These are phyloP conservation scores for Mortierella sp. DNA, from an alignment of 371 early-diverging fungal species.

Conservation along the genomic window DNA sequence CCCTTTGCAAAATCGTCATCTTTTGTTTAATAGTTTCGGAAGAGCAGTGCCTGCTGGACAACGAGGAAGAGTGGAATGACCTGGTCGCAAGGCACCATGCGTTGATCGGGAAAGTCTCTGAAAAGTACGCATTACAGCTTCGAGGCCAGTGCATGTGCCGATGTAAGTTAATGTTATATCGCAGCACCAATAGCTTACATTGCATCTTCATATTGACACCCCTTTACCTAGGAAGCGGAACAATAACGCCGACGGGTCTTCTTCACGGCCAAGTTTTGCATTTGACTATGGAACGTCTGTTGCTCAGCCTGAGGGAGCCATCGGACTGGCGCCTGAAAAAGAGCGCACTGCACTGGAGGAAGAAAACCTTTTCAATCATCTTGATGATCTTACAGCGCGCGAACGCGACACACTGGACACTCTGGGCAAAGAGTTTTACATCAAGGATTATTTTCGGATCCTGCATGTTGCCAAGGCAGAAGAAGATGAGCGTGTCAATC, in stretches of 20 bases:
- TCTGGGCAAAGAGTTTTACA: slow-evolving; percentile 23
- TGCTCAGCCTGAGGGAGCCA: slow-evolving; percentile 2
- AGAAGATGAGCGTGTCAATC: slow-evolving; percentile 33
- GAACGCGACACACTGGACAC: slow-evolving; percentile 36
- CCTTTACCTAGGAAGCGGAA: not conserved
- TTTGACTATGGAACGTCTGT: slow-evolving; percentile 41
- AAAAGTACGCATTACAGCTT: slow-evolving; percentile 26
- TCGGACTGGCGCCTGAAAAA: slow-evolving; percentile 7
- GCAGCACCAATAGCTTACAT: not conserved
- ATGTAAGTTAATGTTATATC: not conserved
- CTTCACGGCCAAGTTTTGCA: slow-evolving; percentile 16
- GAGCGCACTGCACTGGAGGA: slow-evolving; percentile 39
- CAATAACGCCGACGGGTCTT: not conserved
- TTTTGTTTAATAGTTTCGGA: slow-evolving; percentile 32
- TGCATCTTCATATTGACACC: not conserved
- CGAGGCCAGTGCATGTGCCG: too few relatives aligned
- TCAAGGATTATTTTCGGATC: slow-evolving; percentile 38
- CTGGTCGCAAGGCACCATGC: slow-evolving; percentile 50
- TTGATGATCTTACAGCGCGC: slow-evolving; percentile 29
- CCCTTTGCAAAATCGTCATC: too few relatives aligned
- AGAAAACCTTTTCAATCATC: slow-evolving; percentile 50
- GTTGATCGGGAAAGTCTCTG: slow-evolving; percentile 37
- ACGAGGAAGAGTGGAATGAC: slow-evolving; percentile 56
- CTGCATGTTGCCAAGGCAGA: slow-evolving; percentile 37
- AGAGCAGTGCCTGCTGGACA: slow-evolving; percentile 46